Evolutionary conservation across 768 basidiomycete species (phyloP).

Genomic region (Leccinum uliginosum): DNA sequence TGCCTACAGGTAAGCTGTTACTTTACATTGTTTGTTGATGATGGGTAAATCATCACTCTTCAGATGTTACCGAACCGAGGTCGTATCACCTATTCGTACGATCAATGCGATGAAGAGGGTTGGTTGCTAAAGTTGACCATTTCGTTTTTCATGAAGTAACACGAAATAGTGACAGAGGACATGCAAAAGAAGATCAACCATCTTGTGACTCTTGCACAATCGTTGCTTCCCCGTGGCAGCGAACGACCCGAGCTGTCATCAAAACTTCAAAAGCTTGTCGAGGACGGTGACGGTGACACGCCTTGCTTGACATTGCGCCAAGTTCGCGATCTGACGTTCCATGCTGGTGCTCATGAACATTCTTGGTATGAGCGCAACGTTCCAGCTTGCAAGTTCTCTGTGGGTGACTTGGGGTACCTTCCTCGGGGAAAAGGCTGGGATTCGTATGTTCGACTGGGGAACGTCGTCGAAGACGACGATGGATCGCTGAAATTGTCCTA

Average conservation of each 20-base stretch:
- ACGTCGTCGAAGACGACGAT: conserved; percentile 33
- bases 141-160: not conserved
- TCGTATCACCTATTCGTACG: conserved; percentile 25
- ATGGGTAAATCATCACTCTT: not conserved
- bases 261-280: conserved; percentile 32
- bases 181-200: conserved; percentile 38
- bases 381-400: conserved; percentile 35
- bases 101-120: conserved; percentile 22
- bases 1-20: conserved; percentile 33
- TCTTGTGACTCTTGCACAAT: conserved; percentile 35
- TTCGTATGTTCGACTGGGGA: conserved; percentile 37
- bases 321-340: conserved; percentile 36
- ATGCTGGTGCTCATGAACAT: conserved; percentile 33
- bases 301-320: conserved; percentile 33
- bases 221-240: conserved; percentile 36
- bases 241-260: conserved; percentile 29
- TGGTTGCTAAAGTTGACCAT: not conserved
- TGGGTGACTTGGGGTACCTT: conserved; percentile 46
- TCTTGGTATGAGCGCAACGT: conserved; percentile 39
- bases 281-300: conserved; percentile 28
- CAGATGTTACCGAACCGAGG: conserved; percentile 44
- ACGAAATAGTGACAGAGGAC: conserved; percentile 28
- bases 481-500: conserved; percentile 20
- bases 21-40: not conserved
- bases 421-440: conserved; percentile 33